A percentile compares a stretch with the other conserved stretches of the same genome.
Evolutionary conservation across 768 basidiomycete species (phyloP).

Genomic region (Tylopilus felleus): DNA sequence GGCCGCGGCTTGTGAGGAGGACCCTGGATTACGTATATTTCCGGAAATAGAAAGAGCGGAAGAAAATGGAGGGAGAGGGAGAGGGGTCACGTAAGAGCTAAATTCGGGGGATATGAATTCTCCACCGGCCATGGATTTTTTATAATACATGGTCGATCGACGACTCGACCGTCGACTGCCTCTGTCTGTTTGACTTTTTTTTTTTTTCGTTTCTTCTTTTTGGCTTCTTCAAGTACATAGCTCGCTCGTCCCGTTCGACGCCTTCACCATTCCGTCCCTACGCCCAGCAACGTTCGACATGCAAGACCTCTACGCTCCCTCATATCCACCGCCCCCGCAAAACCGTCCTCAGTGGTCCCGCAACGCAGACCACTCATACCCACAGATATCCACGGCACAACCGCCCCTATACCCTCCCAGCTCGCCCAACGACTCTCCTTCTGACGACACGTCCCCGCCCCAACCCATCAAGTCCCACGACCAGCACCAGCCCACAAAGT

Average conservation of each 20-base stretch:
- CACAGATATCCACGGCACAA: conserved; percentile 31
- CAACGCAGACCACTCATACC: conserved; percentile 33
- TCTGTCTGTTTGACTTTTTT: conserved; percentile 27
- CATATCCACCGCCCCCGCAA: conserved; percentile 32
- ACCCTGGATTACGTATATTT: conserved; percentile 35
- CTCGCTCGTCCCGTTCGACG: conserved; percentile 28
- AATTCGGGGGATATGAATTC: conserved; percentile 38
- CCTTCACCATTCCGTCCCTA: conserved; percentile 38
- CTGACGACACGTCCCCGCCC: conserved; percentile 46
- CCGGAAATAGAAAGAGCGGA: conserved; percentile 28
- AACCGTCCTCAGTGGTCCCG: conserved; percentile 42
- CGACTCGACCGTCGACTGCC: conserved; percentile 26
- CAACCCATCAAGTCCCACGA: conserved; percentile 33
- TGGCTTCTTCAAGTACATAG: conserved; percentile 34
- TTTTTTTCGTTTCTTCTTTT: conserved; percentile 29
- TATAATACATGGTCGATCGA: conserved; percentile 38
- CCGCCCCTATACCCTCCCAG: conserved; percentile 34
- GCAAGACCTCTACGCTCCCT: conserved; percentile 47
- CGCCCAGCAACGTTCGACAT: conserved; percentile 41
- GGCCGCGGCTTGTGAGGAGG: conserved; percentile 33
- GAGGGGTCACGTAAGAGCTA: conserved; percentile 33
- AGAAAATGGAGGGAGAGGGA: conserved; percentile 29
- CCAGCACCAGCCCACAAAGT: conserved; percentile 56
- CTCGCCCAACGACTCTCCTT: conserved; percentile 40
- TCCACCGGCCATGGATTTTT: conserved; percentile 37